These are phyloP conservation scores for Stevia rebaudiana DNA, from an alignment of 140 eudicot genomes.

Conservation along the genomic window DNA sequence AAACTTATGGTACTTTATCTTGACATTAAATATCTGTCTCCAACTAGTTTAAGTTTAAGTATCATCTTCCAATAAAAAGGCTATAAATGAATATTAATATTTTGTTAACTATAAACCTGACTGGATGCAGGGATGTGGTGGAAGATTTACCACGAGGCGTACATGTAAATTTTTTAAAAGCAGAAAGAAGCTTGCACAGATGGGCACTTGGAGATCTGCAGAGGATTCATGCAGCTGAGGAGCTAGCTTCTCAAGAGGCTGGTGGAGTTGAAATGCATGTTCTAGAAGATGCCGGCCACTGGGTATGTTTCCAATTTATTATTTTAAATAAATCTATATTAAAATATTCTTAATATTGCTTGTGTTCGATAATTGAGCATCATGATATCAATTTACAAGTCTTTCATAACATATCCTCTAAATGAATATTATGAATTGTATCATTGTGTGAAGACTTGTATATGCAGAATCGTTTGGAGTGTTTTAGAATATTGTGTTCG, in stretches of 20 bases:
- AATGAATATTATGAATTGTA: too few species aligned
- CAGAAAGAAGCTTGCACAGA: slow-evolving; percentile 92
- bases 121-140: slow-evolving; percentile 59
- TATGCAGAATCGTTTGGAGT: not conserved
- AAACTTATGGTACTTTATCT: slow-evolving; percentile 55
- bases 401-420: not conserved
- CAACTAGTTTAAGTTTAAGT: not conserved
- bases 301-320: slow-evolving; percentile 48
- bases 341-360: not conserved
- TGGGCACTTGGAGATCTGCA: slow-evolving; percentile 93
- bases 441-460: too few species aligned
- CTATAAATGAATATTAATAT: not conserved
- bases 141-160: slow-evolving; percentile 96
- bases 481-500: not conserved
- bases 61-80: not conserved
- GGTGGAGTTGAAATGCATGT: slow-evolving; percentile 98
- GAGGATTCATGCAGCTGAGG: slow-evolving; percentile 91
- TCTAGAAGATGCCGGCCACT: slow-evolving; percentile 97
- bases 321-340: not conserved
- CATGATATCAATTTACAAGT: not conserved
- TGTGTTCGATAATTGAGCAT: not conserved
- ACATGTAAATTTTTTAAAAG: slow-evolving; percentile 82
- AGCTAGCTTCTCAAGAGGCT: slow-evolving; percentile 86
- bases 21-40: not conserved
- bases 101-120: not conserved